Percentiles rank a stretch among this genome's conserved stretches.
These are phyloP conservation scores for Puccinia coronata DNA, from an alignment of 1,284 basidiomycete genomes.

Conservation along the genomic window DNA sequence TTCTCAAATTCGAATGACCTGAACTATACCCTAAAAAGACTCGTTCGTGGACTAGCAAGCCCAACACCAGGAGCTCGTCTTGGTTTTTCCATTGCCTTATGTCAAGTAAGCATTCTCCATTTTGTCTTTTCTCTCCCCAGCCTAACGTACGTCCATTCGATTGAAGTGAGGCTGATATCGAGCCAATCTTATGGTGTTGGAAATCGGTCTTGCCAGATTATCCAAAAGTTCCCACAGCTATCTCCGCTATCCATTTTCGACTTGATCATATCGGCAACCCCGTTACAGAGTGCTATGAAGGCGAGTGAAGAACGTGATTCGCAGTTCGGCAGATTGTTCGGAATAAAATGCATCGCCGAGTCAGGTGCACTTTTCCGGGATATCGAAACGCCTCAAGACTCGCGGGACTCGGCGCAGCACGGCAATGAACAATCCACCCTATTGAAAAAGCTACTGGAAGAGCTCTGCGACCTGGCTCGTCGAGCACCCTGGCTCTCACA, in stretches of 20 bases:
- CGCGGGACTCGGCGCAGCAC: background rate
- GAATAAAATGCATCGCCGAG: constrained; percentile 56
- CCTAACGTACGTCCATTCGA: background rate
- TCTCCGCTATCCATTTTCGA: constrained; percentile 55
- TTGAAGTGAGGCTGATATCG: background rate
- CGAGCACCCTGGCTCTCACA: constrained; percentile 31
- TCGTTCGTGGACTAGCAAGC: constrained; percentile 58
- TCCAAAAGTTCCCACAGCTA: constrained; percentile 52
- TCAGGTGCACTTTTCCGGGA: constrained; percentile 54
- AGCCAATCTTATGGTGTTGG: background rate
- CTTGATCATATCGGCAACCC: constrained; percentile 52
- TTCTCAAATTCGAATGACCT: constrained; percentile 52
- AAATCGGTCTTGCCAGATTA: constrained; percentile 50
- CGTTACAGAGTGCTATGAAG: constrained; percentile 53
- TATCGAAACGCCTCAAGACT: background rate
- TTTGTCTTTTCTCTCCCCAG: background rate
- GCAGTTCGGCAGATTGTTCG: constrained; percentile 58
- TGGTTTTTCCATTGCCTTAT: constrained; percentile 58
- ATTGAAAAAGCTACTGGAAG: constrained; percentile 14
- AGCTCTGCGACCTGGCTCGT: constrained; percentile 12
- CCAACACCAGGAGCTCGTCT: constrained; percentile 57
- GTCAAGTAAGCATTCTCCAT: constrained; percentile 51
- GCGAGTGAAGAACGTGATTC: constrained; percentile 57
- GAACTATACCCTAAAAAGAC: constrained; percentile 57
- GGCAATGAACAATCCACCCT: background rate